phyloP scores from a whole-genome alignment of 805 yeast genomes.

The Yamadazyma sp. region DNA sequence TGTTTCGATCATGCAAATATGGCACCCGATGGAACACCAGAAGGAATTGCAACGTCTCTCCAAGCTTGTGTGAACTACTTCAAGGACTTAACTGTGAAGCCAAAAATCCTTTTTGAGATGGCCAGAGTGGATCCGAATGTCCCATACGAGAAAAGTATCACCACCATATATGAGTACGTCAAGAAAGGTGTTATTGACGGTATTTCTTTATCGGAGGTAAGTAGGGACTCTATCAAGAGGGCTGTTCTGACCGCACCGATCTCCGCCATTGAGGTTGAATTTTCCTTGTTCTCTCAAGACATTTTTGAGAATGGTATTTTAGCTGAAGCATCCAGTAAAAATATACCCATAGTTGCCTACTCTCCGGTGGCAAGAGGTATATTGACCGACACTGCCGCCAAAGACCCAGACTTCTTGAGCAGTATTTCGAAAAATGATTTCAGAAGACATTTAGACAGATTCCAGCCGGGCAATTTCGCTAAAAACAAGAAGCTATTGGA shows the following conservation, averaged over 20 bases:
- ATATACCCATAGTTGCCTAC: slow-evolving; percentile 72
- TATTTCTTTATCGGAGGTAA: slow-evolving; percentile 72
- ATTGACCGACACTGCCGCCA: slow-evolving; percentile 60
- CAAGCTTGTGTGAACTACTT: slow-evolving; percentile 37
- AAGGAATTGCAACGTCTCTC: slow-evolving; percentile 48
- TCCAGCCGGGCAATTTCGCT: slow-evolving; percentile 52
- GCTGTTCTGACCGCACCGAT: slow-evolving; percentile 60
- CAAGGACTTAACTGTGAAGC: slow-evolving; percentile 24
- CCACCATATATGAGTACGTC: slow-evolving; percentile 55
- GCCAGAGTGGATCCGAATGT: slow-evolving; percentile 65
- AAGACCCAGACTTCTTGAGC: slow-evolving; percentile 24
- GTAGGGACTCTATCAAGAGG: slow-evolving; percentile 56
- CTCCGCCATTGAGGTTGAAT: slow-evolving; percentile 74
- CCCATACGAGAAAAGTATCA: slow-evolving; percentile 60
- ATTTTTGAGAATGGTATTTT: slow-evolving; percentile 63
- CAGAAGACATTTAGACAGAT: slow-evolving; percentile 38
- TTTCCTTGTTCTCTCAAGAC: slow-evolving; percentile 68
- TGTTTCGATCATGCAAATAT: slow-evolving; percentile 40
- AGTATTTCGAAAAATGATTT: slow-evolving; percentile 4
- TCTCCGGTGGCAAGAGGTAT: slow-evolving; percentile 83
- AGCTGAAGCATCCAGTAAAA: slow-evolving; percentile 53
- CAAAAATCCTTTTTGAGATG: slow-evolving; percentile 56
- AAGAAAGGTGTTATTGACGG: slow-evolving; percentile 67
- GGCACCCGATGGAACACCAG: slow-evolving; percentile 51
- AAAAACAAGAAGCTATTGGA: slow-evolving; percentile 53